A percentile compares a stretch with the other conserved stretches of the same genome.
These are phyloP conservation scores for Solanum tarijense DNA, from an alignment of 257 asterid species.

Conservation along the genomic window DNA sequence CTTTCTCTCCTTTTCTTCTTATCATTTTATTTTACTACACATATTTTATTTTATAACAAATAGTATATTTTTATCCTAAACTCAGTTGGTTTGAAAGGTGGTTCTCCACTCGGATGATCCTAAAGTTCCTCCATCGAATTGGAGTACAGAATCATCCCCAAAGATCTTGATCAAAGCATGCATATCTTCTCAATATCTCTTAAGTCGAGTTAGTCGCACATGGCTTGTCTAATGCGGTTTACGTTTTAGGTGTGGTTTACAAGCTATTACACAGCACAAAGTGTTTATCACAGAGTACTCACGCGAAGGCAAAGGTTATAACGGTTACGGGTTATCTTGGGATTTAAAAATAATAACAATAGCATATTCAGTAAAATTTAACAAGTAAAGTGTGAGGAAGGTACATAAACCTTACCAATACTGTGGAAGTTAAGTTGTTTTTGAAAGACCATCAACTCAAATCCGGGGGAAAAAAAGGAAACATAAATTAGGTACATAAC, in stretches of 20 bases:
- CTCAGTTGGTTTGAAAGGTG: background rate
- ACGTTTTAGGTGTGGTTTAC: too few species aligned
- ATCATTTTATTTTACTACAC: too few species aligned
- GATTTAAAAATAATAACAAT: too few species aligned
- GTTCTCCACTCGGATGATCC: fast-evolving
- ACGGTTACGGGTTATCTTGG: too few species aligned
- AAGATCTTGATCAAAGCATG: too few species aligned
- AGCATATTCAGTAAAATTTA: too few species aligned
- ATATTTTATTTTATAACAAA: too few species aligned
- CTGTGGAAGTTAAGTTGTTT: too few species aligned
- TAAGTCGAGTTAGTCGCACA: background rate
- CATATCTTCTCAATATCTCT: background rate
- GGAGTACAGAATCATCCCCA: background rate
- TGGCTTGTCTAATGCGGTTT: background rate
- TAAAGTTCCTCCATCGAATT: background rate
- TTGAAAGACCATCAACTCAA: background rate
- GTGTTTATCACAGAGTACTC: background rate
- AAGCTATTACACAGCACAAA: background rate
- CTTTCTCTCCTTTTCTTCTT: too few species aligned
- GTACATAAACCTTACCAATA: too few species aligned
- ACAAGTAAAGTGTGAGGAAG: background rate
- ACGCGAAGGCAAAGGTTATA: background rate
- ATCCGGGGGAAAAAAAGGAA: background rate
- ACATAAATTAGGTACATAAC: background rate
- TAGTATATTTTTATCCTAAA: too few species aligned